A percentile compares a stretch with the other conserved stretches of the same genome.
Conservation (phyloP, 2,329 filamentous ascomycete genomes). For the Ophiostoma novo-ulmi region DNA sequence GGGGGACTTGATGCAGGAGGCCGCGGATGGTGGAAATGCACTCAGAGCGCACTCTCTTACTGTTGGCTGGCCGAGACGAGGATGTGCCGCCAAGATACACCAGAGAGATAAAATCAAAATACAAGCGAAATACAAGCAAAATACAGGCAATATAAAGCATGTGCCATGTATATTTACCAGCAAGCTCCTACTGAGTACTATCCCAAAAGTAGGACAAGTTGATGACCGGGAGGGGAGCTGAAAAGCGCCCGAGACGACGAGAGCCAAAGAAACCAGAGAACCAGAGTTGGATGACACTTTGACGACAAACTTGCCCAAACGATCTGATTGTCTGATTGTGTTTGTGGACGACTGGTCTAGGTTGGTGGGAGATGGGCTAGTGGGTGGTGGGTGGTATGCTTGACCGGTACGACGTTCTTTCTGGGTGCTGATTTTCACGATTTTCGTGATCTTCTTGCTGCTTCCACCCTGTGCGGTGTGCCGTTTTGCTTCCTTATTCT, state of each 20-base stretch:
- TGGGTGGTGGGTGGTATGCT: conserved; percentile 3
- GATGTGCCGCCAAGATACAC: not conserved
- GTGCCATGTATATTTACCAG: not conserved
- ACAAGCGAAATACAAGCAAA: not conserved
- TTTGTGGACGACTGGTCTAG: not conserved
- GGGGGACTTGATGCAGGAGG: conserved; percentile 12
- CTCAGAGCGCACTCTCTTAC: not conserved
- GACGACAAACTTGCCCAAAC: not conserved
- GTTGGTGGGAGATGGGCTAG: not conserved
- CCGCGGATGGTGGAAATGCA: conserved; percentile 10
- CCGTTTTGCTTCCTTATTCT: not conserved
- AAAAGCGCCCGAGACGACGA: not conserved
- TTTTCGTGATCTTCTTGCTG: conserved; percentile 5
- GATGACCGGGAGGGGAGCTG: not conserved
- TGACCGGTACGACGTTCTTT: not conserved
- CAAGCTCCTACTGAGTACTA: not conserved
- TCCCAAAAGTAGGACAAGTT: not conserved
- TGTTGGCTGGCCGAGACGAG: conserved; percentile 8
- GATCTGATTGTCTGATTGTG: not conserved
- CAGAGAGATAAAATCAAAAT: not conserved
- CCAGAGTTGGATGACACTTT: not conserved
- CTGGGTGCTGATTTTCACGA: not conserved
- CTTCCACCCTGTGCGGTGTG: conserved; percentile 1
- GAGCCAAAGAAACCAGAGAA: not conserved
- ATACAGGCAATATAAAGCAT: not conserved